Percentiles rank a stretch among this genome's conserved stretches.
Evolutionary conservation across 2,329 filamentous ascomycete genomes (phyloP).

Genomic region (Penicillium capsulatum): DNA sequence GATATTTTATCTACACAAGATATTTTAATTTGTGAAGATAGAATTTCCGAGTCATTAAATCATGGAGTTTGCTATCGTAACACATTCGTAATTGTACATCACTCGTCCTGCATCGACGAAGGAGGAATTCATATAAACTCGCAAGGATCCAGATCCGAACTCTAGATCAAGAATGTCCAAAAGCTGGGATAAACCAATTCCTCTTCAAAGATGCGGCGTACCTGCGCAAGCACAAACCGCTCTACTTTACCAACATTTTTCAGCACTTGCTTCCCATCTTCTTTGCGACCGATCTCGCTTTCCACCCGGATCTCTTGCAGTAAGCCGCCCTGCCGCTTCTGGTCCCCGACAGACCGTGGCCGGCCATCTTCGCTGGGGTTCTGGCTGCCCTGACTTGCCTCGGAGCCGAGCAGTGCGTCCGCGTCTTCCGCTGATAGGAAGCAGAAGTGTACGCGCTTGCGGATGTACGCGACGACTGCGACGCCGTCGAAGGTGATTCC

Average conservation of each 20-base stretch:
- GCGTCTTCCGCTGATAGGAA: slow-evolving; percentile 92
- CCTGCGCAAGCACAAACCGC: slow-evolving; percentile 93
- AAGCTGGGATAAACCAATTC: slow-evolving; percentile 98
- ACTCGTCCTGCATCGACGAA: too few species aligned
- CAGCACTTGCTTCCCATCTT: slow-evolving; percentile 85
- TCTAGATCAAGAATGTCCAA: slow-evolving; percentile 91
- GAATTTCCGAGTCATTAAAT: slow-evolving; percentile 12
- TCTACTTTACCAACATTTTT: slow-evolving; percentile 99
- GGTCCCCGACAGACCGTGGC: slow-evolving; percentile 32
- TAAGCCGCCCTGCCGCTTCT: slow-evolving; percentile 63
- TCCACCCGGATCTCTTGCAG: slow-evolving; percentile 93
- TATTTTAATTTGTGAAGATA: slow-evolving; percentile 14
- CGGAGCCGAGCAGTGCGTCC: slow-evolving; percentile 62
- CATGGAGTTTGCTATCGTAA: slow-evolving; percentile 10
- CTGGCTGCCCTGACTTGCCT: slow-evolving; percentile 32
- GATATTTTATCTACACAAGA: slow-evolving; percentile 3
- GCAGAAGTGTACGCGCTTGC: slow-evolving; percentile 85
- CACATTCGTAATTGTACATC: slow-evolving; percentile 17
- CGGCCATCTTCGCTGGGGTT: slow-evolving; percentile 29
- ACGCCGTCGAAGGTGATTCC: slow-evolving; percentile 93
- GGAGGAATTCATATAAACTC: too few species aligned
- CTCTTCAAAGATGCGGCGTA: slow-evolving; percentile 94
- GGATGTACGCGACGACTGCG: slow-evolving; percentile 85
- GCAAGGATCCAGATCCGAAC: too few species aligned
- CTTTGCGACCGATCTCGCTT: slow-evolving; percentile 92